Base-by-base conservation (phyloP, 768 basidiomycete species). In the Boletus rubroflammeus region DNA sequence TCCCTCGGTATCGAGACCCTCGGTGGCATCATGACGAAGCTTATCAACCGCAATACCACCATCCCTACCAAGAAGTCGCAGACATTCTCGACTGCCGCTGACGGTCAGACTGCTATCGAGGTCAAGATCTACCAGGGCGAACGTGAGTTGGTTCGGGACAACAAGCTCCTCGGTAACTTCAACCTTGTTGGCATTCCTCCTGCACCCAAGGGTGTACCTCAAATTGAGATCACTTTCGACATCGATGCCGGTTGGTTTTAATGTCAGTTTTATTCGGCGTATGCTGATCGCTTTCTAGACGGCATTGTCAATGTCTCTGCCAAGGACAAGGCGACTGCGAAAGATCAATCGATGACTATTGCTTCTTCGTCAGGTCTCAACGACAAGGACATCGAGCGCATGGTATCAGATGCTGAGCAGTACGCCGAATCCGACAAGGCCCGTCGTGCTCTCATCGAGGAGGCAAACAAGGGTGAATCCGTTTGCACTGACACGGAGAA, bases 111-210 rank as follows among this genome's bases (percentile, higher is more conserved):
- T n/a, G 95, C 96, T 35, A 98, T 99, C 61, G 95, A 98, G 73
- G 96, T 99, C 73, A 98, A 98, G 85, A 94, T 99, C 63, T 99
- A 84, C 81, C 97, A 99, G 76, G 97, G 97, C 67, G 97, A 99
- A 79, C 95, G 97, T 78, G 97, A 98, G 71, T 85, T 98, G 62
- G 95, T 98, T 53, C 81, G 90, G 51, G 97, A 98, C 78, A 98
- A 98, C 86, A 99, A 98, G 76, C 76, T 98, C 7, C 88, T 99
- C 54, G 97, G 97, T 58, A 96, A 98, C 80, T 99, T 99, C 88
- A 97, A 98, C 77, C 90, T 99, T 57, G 93, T 95, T 56, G 97
- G 96, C 48, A 94, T 99, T 54, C 96, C 97, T 6, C 87, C 87
- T 32, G 84, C 85, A 13, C 84, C 83, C 38, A 86, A 85, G 75